Evolutionary conservation across 2,329 filamentous ascomycete genomes (phyloP).

Genomic region (Esteya vermicola): DNA sequence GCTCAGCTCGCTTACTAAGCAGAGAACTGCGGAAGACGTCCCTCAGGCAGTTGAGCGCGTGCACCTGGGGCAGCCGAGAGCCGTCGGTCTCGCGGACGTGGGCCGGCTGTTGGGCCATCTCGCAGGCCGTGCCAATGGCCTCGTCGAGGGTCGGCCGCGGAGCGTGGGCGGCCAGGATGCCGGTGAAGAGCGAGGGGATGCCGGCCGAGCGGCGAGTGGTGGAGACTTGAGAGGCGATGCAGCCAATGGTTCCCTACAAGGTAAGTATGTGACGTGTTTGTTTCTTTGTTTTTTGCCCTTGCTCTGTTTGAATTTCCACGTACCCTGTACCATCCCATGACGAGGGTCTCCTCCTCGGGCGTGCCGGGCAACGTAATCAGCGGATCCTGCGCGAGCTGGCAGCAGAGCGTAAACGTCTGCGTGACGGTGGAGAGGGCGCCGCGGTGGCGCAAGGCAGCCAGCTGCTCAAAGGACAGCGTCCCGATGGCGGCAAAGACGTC

Average conservation of each 20-base stretch:
- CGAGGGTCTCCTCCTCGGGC: slow-evolving; percentile 27
- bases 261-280: no score
- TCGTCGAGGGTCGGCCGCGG: slow-evolving; percentile 45
- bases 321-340: slow-evolving; percentile 59
- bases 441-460: slow-evolving; percentile 72
- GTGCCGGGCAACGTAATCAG: slow-evolving; percentile 17
- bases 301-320: no score
- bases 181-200: slow-evolving; percentile 73
- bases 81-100: slow-evolving; percentile 42
- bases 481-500: slow-evolving; percentile 53
- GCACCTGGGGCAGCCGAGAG: slow-evolving; percentile 71
- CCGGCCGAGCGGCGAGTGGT: slow-evolving; percentile 87
- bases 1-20: slow-evolving; percentile 58
- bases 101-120: slow-evolving; percentile 41
- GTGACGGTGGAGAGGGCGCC: slow-evolving; percentile 91
- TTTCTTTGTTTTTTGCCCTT: no score
- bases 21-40: slow-evolving; percentile 79
- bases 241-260: slow-evolving; percentile 47
- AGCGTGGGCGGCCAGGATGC: slow-evolving; percentile 57
- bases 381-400: slow-evolving; percentile 43
- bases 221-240: slow-evolving; percentile 61
- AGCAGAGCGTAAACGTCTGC: slow-evolving; percentile 72
- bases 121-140: slow-evolving; percentile 48
- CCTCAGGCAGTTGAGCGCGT: slow-evolving; percentile 86
- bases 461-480: slow-evolving; percentile 63